Base-by-base conservation (phyloP, 1,284 basidiomycete genomes). In the Inonotus hispidus region DNA sequence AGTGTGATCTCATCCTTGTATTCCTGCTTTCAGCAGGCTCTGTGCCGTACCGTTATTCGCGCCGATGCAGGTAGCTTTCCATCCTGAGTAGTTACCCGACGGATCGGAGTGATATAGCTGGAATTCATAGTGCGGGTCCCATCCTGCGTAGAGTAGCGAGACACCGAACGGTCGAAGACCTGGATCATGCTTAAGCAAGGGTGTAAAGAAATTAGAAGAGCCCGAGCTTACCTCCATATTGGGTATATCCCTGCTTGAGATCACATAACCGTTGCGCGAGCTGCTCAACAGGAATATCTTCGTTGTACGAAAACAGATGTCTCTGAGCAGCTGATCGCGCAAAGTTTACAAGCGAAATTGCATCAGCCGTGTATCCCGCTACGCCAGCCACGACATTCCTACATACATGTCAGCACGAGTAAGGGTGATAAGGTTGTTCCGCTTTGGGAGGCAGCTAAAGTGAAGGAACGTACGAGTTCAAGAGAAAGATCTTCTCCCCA, bases 81-180 rank as follows among this genome's bases (percentile, higher is more conserved):
- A 99, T 13, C 97, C 96, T 0, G 91, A 93, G 75, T 98, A 99
- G 78, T 99, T 99, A 13, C 96, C 96, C 52, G 94, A 97, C 1
- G 97, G 96, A 74, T 99, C 96, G 14, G 94, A 96, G 74, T 98
- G 95, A 80, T 99, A 99, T 29, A 99, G 84, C 74, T 99, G 96
- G 84, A 99, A 98, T 61, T 88, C 79, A 75, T 98, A 94, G 71
- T 98, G 92, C 55, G 93, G 87, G 76, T 99, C 97, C 73, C 95
- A 95, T 39, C 96, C 96, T 14, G 96, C 95, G 68, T 98, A 98
- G 53, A 99, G 84, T 58, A 99, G 80, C 29, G 95, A 96, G 19
- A 99, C 97, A 70, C 96, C 97, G 73, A 98, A 99, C 25, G 96
- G 96, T 62, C 96, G 92, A 37, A 99, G 85, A 80, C 95, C 92